Evolutionary conservation across 768 basidiomycete species (phyloP).

Genomic region (Thelephora ganbajun): DNA sequence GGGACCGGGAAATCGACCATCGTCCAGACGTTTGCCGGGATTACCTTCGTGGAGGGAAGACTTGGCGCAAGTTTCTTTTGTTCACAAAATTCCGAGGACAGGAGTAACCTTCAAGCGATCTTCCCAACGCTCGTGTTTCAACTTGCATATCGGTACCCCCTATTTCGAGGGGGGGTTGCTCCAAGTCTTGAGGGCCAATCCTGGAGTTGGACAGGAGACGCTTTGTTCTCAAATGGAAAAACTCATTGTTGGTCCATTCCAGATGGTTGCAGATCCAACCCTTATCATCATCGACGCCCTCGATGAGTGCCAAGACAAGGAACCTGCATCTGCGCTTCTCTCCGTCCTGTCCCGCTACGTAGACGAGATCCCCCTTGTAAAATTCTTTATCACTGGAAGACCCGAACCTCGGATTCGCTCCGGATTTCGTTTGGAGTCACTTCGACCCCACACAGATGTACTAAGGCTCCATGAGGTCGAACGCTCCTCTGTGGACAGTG

Average conservation of each 20-base stretch:
- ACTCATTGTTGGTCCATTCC: constrained; percentile 5
- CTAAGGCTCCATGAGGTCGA: background rate
- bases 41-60: background rate
- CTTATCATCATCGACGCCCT: constrained; percentile 9
- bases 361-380: constrained; percentile 1
- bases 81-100: constrained; percentile 3
- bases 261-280: background rate
- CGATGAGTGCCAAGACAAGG: constrained; percentile 7
- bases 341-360: background rate
- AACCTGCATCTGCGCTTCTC: constrained; percentile 5
- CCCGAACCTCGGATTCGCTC: constrained; percentile 3
- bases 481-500: background rate
- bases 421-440: background rate
- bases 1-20: constrained; percentile 8
- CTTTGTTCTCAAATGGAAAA: constrained; percentile 3
- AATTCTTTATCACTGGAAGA: constrained; percentile 7
- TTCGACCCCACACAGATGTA: constrained; percentile 1
- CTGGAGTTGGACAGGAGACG: background rate
- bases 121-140: constrained; percentile 8
- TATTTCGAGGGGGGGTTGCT: background rate
- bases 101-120: constrained; percentile 5
- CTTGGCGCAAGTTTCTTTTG: constrained; percentile 10
- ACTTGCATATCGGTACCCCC: constrained; percentile 3
- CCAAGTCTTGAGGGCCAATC: background rate
- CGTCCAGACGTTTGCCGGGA: constrained; percentile 2